Conservation (phyloP, 2,329 filamentous ascomycete species). For the Neonectria ditissima region DNA sequence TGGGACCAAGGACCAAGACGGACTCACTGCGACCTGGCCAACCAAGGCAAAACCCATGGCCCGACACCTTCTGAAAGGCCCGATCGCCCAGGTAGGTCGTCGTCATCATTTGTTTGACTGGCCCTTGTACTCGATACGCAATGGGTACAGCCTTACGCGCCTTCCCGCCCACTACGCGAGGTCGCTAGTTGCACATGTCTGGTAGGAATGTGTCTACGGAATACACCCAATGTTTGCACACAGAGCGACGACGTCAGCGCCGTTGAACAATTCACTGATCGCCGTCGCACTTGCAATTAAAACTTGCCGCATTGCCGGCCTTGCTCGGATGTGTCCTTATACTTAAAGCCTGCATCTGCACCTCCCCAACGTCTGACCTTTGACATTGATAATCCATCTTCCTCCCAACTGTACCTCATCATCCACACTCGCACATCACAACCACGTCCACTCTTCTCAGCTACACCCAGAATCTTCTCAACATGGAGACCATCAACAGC, state of each 20-base stretch:
- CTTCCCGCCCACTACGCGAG: not conserved
- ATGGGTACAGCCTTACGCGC: not conserved
- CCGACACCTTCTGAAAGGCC: not conserved
- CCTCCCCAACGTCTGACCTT: not conserved
- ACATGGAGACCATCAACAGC: constrained; percentile 74
- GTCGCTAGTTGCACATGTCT: not conserved
- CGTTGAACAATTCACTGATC: not conserved
- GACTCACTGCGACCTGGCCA: not conserved
- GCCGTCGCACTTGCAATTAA: constrained; percentile 5
- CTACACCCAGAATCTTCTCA: constrained; percentile 4
- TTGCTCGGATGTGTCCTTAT: not conserved
- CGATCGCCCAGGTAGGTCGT: not conserved
- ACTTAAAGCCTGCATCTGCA: not conserved
- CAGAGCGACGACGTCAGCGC: constrained; percentile 16
- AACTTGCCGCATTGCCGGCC: constrained; percentile 4
- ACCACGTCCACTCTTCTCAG: not conserved
- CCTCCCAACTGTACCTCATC: constrained; percentile 3
- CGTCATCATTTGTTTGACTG: constrained; percentile 4
- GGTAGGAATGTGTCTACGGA: not conserved
- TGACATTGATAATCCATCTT: constrained; percentile 29
- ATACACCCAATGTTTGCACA: not conserved
- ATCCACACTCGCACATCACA: not conserved
- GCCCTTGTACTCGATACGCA: not conserved
- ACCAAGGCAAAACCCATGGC: not conserved
- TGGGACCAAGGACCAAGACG: not conserved